Evolutionary conservation across 495 filamentous ascomycete species (phyloP).

Genomic region (Tuber aestivum): DNA sequence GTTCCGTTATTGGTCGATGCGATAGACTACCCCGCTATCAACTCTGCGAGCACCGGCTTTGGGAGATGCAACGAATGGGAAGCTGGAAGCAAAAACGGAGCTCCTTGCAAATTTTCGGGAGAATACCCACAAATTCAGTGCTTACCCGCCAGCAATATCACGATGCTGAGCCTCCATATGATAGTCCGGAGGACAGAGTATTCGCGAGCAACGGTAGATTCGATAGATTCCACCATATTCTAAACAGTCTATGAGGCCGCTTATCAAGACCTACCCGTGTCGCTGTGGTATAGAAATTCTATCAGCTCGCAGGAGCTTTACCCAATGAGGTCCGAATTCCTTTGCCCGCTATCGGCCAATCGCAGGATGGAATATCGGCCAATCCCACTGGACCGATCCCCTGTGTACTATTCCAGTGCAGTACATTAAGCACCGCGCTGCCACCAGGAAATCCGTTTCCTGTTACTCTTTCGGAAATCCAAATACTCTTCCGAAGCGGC

Average conservation of each 20-base stretch:
- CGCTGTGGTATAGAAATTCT: background rate
- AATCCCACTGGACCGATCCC: background rate
- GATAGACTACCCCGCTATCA: background rate
- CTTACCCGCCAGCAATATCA: background rate
- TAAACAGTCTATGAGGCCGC: background rate
- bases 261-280: background rate
- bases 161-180: background rate
- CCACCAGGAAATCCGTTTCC: background rate
- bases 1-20: background rate
- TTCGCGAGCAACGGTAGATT: background rate
- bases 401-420: background rate
- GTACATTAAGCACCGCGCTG: background rate
- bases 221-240: background rate
- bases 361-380: background rate
- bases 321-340: background rate
- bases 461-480: background rate
- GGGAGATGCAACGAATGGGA: background rate
- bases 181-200: background rate
- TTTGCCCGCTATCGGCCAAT: background rate
- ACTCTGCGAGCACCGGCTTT: background rate
- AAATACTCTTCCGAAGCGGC: background rate
- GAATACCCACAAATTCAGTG: background rate
- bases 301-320: background rate
- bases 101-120: background rate
- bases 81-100: background rate